phyloP scores from a whole-genome alignment of 2,329 filamentous ascomycete species.

The Diaporthe ilicicola region DNA sequence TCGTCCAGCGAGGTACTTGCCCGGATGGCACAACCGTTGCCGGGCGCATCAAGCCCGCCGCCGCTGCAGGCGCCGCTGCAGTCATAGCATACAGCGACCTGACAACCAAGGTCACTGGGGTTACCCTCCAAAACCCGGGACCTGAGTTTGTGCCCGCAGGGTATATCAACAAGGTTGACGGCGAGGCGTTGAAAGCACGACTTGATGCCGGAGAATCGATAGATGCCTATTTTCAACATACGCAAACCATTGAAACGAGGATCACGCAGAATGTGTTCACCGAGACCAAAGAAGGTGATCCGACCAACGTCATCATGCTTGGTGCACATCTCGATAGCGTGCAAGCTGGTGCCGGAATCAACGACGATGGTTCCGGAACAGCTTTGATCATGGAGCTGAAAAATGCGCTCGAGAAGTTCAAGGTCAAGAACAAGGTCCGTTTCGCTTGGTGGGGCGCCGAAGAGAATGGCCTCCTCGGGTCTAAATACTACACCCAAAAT shows the following conservation, averaged over 20 bases:
- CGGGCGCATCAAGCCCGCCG: too few relatives aligned
- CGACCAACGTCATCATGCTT: background rate
- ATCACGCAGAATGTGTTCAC: background rate
- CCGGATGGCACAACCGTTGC: too few relatives aligned
- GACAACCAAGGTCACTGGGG: too few relatives aligned
- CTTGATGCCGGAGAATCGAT: too few relatives aligned
- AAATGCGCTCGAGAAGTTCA: conserved; percentile 39
- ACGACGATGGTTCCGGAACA: conserved; percentile 55
- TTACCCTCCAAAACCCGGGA: too few relatives aligned
- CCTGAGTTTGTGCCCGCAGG: too few relatives aligned
- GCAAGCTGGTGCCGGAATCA: conserved; percentile 53
- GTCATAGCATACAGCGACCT: background rate
- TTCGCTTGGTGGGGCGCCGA: conserved; percentile 57
- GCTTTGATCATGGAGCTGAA: conserved; percentile 50
- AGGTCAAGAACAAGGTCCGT: conserved; percentile 49
- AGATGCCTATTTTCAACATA: too few relatives aligned
- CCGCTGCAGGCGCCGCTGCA: too few relatives aligned
- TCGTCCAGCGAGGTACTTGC: too few relatives aligned
- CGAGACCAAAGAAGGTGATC: background rate
- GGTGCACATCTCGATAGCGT: conserved; percentile 55
- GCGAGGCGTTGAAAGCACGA: too few relatives aligned
- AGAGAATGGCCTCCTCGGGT: conserved; percentile 50
- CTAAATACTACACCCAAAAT: conserved; percentile 49
- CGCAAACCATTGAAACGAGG: too few relatives aligned
- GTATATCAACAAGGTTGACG: too few relatives aligned